Conservation (phyloP, 495 filamentous ascomycete species). For the Aspergillus ellipticus region DNA sequence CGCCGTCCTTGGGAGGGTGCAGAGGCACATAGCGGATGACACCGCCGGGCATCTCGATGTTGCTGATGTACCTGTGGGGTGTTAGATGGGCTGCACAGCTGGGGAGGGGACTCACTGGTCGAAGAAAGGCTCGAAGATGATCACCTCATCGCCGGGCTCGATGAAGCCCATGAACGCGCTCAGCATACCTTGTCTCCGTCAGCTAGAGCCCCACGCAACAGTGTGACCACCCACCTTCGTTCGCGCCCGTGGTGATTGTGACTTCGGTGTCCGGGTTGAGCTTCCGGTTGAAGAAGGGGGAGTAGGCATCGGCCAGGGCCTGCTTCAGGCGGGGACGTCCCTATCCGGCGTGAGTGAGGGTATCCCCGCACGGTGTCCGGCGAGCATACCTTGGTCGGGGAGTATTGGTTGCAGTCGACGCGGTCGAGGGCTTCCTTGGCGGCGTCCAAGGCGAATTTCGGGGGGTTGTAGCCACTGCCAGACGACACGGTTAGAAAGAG, state of each 20-base stretch:
- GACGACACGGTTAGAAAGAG: no score
- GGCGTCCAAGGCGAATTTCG: constrained; percentile 83
- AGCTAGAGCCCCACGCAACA: not conserved
- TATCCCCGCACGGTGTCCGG: not conserved
- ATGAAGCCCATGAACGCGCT: constrained; percentile 97
- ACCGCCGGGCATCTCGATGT: constrained; percentile 96
- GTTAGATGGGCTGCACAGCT: constrained; percentile 3
- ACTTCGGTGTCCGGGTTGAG: constrained; percentile 88
- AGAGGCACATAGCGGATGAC: constrained; percentile 91
- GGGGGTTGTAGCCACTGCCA: constrained; percentile 93
- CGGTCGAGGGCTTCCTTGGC: constrained; percentile 83
- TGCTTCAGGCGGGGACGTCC: constrained; percentile 86
- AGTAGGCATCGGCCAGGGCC: constrained; percentile 86
- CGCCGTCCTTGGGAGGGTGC: constrained; percentile 84
- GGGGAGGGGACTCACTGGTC: constrained; percentile 66
- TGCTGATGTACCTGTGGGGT: constrained; percentile 69
- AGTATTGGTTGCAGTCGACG: constrained; percentile 99
- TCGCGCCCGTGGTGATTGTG: constrained; percentile 92
- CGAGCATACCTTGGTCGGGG: constrained; percentile 69
- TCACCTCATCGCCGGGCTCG: constrained; percentile 91
- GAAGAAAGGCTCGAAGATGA: constrained; percentile 98
- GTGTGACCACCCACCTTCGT: constrained; percentile 61
- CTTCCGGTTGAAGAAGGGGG: constrained; percentile 72
- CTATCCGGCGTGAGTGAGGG: constrained; percentile 25
- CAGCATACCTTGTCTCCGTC: constrained; percentile 62